Conservation (phyloP, 768 basidiomycete genomes). For the Leccinum fibrillosum region DNA sequence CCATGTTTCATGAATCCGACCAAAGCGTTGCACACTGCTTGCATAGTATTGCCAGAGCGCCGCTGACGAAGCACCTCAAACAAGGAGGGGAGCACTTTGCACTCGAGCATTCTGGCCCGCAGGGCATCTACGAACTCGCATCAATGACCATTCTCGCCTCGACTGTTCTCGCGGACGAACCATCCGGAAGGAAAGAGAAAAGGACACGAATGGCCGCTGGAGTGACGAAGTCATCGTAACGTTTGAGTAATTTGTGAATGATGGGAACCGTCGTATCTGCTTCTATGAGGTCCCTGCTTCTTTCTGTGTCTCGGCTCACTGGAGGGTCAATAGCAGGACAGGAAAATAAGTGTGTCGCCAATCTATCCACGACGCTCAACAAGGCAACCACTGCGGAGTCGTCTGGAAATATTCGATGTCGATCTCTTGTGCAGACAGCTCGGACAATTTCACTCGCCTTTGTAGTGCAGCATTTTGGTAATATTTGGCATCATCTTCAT, state of each 20-base stretch:
- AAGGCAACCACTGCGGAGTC: constrained; percentile 18
- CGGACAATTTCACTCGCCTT: constrained; percentile 5
- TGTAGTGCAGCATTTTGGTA: constrained; percentile 8
- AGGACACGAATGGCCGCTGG: constrained; percentile 24
- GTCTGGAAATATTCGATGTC: constrained; percentile 3
- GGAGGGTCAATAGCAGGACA: neutral
- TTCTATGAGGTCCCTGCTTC: constrained; percentile 4
- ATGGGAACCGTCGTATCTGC: neutral
- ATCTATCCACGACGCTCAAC: constrained; percentile 15
- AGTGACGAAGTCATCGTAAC: constrained; percentile 27
- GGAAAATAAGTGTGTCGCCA: constrained; percentile 2
- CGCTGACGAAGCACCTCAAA: accelerated
- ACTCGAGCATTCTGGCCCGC: too few relatives aligned
- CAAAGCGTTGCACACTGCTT: accelerated
- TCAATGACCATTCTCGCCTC: neutral
- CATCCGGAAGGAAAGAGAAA: constrained; percentile 21
- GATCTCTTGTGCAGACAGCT: too few relatives aligned
- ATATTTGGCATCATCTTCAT: constrained; percentile 16
- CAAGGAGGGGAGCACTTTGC: too few relatives aligned
- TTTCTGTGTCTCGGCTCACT: neutral
- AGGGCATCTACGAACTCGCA: constrained; percentile 4
- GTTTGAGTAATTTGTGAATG: constrained; percentile 16
- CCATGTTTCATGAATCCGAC: too few relatives aligned
- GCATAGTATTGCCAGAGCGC: too few relatives aligned
- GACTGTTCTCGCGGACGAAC: constrained; percentile 1